phyloP scores from a whole-genome alignment of 179 eudicot species.

The Spergularia azorica region DNA sequence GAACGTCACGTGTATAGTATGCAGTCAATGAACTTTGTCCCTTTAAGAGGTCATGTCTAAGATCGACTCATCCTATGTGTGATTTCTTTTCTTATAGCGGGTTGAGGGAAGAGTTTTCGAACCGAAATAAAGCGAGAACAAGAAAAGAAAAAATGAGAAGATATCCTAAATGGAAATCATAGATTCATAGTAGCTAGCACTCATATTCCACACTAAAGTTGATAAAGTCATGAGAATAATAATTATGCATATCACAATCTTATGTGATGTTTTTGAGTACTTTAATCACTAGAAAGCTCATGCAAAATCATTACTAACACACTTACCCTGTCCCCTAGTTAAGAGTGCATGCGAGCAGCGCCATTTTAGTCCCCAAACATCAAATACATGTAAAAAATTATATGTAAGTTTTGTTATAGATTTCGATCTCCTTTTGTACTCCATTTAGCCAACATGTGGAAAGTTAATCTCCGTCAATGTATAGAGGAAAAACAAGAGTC shows the following conservation, averaged over 20 bases:
- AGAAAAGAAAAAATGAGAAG: too few species aligned
- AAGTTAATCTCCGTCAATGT: too few species aligned
- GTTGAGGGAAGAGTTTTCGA: too few species aligned
- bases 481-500: too few species aligned
- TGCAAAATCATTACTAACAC: slow-evolving; percentile 31
- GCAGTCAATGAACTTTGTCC: too few species aligned
- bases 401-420: too few species aligned
- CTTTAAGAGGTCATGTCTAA: too few species aligned
- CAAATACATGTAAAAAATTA: neutral
- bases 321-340: slow-evolving; percentile 26
- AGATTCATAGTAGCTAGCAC: neutral
- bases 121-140: neutral
- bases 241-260: slow-evolving; percentile 23
- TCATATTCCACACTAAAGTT: neutral
- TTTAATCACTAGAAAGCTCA: slow-evolving; percentile 22
- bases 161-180: neutral
- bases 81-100: too few species aligned
- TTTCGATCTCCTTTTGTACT: too few species aligned
- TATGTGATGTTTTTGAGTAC: neutral
- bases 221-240: slow-evolving; percentile 14
- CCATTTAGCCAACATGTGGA: too few species aligned
- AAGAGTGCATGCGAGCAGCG: slow-evolving; percentile 15
- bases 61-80: too few species aligned
- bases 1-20: too few species aligned
- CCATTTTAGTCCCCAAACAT: slow-evolving; percentile 7